Evolutionary conservation across 2,329 filamentous ascomycete genomes (phyloP), one percentile per base, ranked within the genome.

Genomic region (Tympanopsis confertula): DNA sequence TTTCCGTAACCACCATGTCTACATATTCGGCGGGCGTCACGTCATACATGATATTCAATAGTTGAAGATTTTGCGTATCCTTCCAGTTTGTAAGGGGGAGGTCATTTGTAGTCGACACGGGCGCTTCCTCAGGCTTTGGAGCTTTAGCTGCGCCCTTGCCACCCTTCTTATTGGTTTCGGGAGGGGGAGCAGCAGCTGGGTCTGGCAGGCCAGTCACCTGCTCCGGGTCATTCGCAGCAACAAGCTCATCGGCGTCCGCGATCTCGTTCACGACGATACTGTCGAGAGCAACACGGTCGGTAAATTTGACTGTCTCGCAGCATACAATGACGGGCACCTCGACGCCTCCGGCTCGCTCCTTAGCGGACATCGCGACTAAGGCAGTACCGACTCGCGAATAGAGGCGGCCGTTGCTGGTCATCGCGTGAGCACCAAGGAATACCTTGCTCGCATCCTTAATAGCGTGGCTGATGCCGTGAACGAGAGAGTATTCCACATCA

Each of bases 291-390:
- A 81, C 76, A 40, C 74, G 74, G 45, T 80, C 76, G 3, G 74
- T 78, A 52, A 82, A 81, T 50, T 82, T 82, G 54, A 82, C 65
- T 4, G 69, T 78, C 52, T 82, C 77, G 49, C 76, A 81, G 46
- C 74, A 75, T 3, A 82, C 75, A 33, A 82, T 76, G 39, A 82
- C 76, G 0, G 78, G 78, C 7, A 80, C 64, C 33, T 78, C 71
- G 26, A 66, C 63, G 15, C 30, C 30, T 12, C 30, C 30, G 30
- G 30, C 30, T 7, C 30, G 30, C 42, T 70, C 64, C 44, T 72
- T 68, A 17, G 76, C 78, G 26, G 71, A 69, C 70, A 80, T 78
- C 20, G 78, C 78, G 12, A 82, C 68, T 17, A 75, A 59, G 0
- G 78, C 76, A 2, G 76, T 80, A 36, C 78, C 78, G 22, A 76